Evolutionary conservation across 1,284 basidiomycete genomes (phyloP).

Genomic region (Inonotus hispidus): DNA sequence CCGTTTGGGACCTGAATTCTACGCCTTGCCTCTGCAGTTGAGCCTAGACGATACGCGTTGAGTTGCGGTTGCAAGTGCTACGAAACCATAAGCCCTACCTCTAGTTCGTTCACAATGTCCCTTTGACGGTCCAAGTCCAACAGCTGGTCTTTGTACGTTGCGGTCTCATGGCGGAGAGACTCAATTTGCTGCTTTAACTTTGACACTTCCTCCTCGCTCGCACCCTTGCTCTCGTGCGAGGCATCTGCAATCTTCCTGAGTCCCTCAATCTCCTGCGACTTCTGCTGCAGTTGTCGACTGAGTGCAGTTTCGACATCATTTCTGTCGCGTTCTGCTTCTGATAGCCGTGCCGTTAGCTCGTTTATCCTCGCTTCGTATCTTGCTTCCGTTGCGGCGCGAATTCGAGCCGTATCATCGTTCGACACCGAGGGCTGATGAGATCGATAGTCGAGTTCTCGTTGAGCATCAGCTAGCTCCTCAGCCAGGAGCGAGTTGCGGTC

Average conservation of each 20-base stretch:
- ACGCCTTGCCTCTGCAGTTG: constrained; percentile 36
- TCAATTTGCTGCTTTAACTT: constrained; percentile 52
- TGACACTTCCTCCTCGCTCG: constrained; percentile 51
- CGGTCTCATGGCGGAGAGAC: constrained; percentile 44
- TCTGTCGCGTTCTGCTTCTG: constrained; percentile 62
- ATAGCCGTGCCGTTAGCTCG: constrained; percentile 58
- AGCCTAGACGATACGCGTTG: constrained; percentile 32
- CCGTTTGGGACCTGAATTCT: constrained; percentile 41
- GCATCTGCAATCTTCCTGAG: constrained; percentile 55
- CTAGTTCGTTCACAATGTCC: constrained; percentile 47
- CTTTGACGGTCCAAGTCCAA: constrained; percentile 43
- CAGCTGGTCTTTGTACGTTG: constrained; percentile 40
- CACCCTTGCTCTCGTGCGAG: constrained; percentile 50
- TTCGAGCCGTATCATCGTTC: constrained; percentile 64
- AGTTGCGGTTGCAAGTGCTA: background rate
- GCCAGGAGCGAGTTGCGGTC: constrained; percentile 66
- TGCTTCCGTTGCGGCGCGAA: constrained; percentile 73
- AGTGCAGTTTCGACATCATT: constrained; percentile 80
- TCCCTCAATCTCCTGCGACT: constrained; percentile 72
- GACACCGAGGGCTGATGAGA: constrained; percentile 43
- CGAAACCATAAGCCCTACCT: constrained; percentile 38
- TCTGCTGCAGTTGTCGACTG: constrained; percentile 73
- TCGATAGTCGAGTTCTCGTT: constrained; percentile 48
- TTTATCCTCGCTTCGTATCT: constrained; percentile 72
- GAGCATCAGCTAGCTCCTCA: constrained; percentile 67